phyloP scores from a whole-genome alignment of 2,329 filamentous ascomycete species.

The Botryotinia convoluta region DNA sequence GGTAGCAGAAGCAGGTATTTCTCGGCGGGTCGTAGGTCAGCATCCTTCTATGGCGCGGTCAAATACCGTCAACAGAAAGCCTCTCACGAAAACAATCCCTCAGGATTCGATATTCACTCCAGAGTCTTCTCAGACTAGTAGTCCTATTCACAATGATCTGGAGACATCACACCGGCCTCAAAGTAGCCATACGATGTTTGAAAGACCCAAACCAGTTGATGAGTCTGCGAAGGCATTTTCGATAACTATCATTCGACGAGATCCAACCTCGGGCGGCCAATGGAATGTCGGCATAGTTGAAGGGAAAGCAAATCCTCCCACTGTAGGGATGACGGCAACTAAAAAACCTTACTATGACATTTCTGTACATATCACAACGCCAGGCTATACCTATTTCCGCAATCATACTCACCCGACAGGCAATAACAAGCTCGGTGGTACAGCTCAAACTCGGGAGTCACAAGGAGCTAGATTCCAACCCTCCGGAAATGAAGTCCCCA shows the following conservation, averaged over 20 bases:
- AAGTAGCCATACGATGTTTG: conserved; percentile 17
- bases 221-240: conserved; percentile 28
- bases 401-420: conserved; percentile 15
- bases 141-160: not conserved
- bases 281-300: conserved; percentile 73
- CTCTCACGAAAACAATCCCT: conserved; percentile 25
- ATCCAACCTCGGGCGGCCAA: conserved; percentile 65
- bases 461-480: not conserved
- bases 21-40: conserved; percentile 26
- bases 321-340: conserved; percentile 27
- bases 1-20: conserved; percentile 25
- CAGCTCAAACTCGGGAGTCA: not conserved
- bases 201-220: conserved; percentile 14
- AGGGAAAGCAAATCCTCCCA: conserved; percentile 25
- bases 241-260: conserved; percentile 65
- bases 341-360: conserved; percentile 43
- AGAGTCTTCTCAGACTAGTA: not conserved
- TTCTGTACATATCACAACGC: conserved; percentile 36
- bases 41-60: conserved; percentile 19
- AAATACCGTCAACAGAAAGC: conserved; percentile 22
- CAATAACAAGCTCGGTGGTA: conserved; percentile 17
- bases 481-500: conserved; percentile 13
- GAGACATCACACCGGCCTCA: conserved; percentile 1
- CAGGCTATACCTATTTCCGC: conserved; percentile 38
- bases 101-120: not conserved